Evolutionary conservation across 257 asterid species (phyloP).

Genomic region (Solanum neorickii): DNA sequence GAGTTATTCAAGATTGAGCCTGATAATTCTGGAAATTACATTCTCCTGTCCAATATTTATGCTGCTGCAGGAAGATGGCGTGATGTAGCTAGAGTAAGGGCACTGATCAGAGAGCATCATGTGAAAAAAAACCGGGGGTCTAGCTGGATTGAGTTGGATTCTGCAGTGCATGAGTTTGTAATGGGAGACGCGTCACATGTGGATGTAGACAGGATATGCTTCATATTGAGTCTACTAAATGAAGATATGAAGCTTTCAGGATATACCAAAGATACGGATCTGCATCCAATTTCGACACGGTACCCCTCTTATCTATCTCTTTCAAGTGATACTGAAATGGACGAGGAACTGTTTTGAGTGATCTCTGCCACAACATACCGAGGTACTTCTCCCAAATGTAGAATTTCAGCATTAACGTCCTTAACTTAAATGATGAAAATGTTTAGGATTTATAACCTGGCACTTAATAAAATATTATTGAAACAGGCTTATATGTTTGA

Average conservation of each 20-base stretch:
- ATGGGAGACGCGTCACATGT: constrained; percentile 1
- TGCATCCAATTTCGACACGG: background rate
- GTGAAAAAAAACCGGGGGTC: background rate
- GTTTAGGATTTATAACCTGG: background rate
- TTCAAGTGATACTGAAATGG: background rate
- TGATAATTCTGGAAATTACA: constrained; percentile 4
- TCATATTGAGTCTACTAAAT: background rate
- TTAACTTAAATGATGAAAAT: background rate
- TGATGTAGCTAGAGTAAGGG: constrained; percentile 4
- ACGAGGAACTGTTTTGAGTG: background rate
- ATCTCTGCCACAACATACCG: background rate
- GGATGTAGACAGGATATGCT: background rate
- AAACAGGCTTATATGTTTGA: background rate
- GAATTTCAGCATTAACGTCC: background rate
- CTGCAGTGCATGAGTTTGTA: constrained; percentile 6
- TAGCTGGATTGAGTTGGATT: constrained; percentile 8
- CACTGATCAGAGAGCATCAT: background rate
- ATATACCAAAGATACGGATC: background rate
- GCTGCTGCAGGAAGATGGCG: background rate
- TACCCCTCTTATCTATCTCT: background rate
- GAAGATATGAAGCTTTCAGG: constrained; percentile 4
- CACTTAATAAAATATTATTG: background rate
- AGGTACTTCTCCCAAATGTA: background rate
- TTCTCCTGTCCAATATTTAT: background rate
- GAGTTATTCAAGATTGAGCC: constrained; percentile 8